Percentiles rank a stretch among this genome's conserved stretches.
phyloP scores from a whole-genome alignment of 805 yeast species.

The Wickerhamiella alocasiicola region DNA sequence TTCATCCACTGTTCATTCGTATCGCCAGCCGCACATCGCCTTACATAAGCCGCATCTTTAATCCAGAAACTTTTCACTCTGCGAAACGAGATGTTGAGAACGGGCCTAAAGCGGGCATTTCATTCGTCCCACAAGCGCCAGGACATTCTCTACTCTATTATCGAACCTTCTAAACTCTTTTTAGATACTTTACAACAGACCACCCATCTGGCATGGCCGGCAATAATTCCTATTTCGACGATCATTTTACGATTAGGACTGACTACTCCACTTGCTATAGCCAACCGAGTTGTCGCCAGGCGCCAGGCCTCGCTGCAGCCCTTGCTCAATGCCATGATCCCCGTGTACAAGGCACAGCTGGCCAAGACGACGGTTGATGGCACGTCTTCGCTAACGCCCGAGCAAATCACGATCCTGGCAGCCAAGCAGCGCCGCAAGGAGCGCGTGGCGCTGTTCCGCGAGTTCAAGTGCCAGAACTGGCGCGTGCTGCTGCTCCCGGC shows the following conservation, averaged over 20 bases:
- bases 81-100: no score
- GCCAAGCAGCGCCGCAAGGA: constrained; percentile 67
- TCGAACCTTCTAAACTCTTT: constrained; percentile 16
- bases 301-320: constrained; percentile 65
- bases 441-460: constrained; percentile 57
- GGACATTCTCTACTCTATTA: no score
- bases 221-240: constrained; percentile 62
- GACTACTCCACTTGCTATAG: constrained; percentile 68
- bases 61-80: no score
- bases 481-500: constrained; percentile 57
- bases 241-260: constrained; percentile 48
- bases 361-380: constrained; percentile 30
- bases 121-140: no score
- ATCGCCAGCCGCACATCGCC: no score
- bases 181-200: constrained; percentile 20
- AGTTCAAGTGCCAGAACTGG: constrained; percentile 63
- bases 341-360: constrained; percentile 47
- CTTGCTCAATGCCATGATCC: constrained; percentile 58
- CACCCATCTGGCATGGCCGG: constrained; percentile 68
- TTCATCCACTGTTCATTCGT: no score
- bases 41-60: no score
- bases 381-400: constrained; percentile 44
- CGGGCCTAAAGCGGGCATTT: no score
- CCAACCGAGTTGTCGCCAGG: constrained; percentile 55
- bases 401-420: constrained; percentile 62